These are phyloP conservation scores for Ophiostoma piceae DNA, from an alignment of 2,329 filamentous ascomycete genomes.

Conservation along the genomic window DNA sequence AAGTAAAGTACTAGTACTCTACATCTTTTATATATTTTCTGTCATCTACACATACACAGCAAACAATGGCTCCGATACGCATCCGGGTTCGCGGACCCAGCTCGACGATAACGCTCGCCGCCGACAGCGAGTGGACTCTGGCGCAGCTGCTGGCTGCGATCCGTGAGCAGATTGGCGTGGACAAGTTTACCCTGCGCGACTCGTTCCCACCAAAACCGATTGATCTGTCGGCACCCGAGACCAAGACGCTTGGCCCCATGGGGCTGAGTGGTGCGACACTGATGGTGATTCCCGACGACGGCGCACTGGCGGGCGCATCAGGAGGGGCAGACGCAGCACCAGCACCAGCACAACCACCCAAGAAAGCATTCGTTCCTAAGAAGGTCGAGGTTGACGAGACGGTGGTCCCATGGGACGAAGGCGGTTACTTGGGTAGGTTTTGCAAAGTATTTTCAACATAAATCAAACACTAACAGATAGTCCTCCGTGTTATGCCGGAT, in stretches of 20 bases:
- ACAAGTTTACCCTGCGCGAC: slow-evolving; percentile 70
- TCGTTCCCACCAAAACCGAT: slow-evolving; percentile 75
- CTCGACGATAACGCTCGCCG: slow-evolving; percentile 63
- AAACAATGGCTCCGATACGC: slow-evolving; percentile 44
- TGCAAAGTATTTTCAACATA: neutral
- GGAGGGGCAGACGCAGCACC: slow-evolving; percentile 14
- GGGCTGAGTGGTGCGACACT: slow-evolving; percentile 48
- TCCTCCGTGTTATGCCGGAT: slow-evolving; percentile 91
- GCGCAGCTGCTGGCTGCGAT: slow-evolving; percentile 57
- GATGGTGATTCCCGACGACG: slow-evolving; percentile 41
- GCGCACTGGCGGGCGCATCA: slow-evolving; percentile 30
- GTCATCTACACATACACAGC: neutral
- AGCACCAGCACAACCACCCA: slow-evolving; percentile 22
- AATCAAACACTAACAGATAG: slow-evolving; percentile 35
- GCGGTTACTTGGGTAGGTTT: slow-evolving; percentile 48
- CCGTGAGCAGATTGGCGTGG: slow-evolving; percentile 57
- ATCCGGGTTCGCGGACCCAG: slow-evolving; percentile 69
- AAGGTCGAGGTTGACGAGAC: slow-evolving; percentile 40
- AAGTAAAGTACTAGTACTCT: neutral
- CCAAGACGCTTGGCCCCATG: slow-evolving; percentile 39
- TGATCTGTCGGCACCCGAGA: slow-evolving; percentile 48
- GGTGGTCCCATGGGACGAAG: slow-evolving; percentile 46
- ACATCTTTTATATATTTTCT: too few relatives aligned
- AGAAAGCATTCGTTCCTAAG: slow-evolving; percentile 31
- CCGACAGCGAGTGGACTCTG: slow-evolving; percentile 56